Conservation (phyloP, 2,329 filamentous ascomycete species). For the Aschersonia sp. region DNA sequence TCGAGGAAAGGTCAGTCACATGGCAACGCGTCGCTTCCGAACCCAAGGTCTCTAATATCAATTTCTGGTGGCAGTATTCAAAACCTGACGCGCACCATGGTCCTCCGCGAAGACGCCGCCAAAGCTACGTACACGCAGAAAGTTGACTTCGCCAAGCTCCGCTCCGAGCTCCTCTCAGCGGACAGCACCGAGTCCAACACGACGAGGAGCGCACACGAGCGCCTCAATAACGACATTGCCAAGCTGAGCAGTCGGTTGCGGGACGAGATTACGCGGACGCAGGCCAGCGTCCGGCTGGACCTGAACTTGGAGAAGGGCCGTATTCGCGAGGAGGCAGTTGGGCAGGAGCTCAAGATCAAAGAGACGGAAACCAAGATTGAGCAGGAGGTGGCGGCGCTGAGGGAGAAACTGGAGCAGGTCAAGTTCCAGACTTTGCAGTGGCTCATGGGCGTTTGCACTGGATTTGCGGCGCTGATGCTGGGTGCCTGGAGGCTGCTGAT, state of each 20-base stretch:
- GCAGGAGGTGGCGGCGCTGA: conserved; percentile 81
- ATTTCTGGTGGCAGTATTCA: conserved; percentile 51
- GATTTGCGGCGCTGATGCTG: conserved; percentile 51
- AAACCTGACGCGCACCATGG: conserved; percentile 95
- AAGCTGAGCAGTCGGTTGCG: conserved; percentile 81
- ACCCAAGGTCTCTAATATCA: too few species aligned
- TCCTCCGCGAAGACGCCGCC: conserved; percentile 83
- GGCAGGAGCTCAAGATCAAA: conserved; percentile 95
- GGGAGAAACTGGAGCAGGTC: conserved; percentile 88
- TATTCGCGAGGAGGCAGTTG: conserved; percentile 90
- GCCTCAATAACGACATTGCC: conserved; percentile 84
- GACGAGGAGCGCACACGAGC: conserved; percentile 80
- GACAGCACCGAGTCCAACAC: conserved; percentile 85
- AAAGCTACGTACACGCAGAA: conserved; percentile 75
- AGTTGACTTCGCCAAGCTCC: conserved; percentile 94
- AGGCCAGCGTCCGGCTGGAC: conserved; percentile 83
- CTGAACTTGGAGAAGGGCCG: conserved; percentile 93
- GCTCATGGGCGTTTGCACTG: conserved; percentile 76
- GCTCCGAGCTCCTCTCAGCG: conserved; percentile 81
- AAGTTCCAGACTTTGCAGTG: conserved; percentile 98
- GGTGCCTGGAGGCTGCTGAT: conserved; percentile 59
- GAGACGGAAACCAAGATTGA: conserved; percentile 98
- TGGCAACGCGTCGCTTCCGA: too few species aligned
- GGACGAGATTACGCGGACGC: conserved; percentile 88
- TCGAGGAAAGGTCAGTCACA: conserved; percentile 63